These are phyloP conservation scores for Henckelia pumila DNA, from an alignment of 257 asterid species.

Conservation along the genomic window DNA sequence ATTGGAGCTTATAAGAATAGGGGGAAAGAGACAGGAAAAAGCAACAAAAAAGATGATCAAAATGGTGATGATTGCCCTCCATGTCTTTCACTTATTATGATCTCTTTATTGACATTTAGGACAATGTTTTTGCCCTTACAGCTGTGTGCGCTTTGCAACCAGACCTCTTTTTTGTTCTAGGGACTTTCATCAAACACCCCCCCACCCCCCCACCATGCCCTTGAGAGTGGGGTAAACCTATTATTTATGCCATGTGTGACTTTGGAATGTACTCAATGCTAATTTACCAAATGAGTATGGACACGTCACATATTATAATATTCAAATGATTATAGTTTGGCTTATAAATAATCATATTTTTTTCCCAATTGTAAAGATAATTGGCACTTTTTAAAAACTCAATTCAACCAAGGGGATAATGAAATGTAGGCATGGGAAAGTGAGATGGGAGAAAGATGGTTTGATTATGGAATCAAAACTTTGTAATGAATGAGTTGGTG, in stretches of 20 bases:
- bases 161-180: constrained; percentile 22
- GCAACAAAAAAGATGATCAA: constrained; percentile 51
- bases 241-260: constrained; percentile 5
- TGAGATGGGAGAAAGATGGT: too few relatives aligned
- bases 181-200: neutral
- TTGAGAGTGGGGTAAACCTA: constrained; percentile 5
- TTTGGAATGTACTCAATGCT: neutral
- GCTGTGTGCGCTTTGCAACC: constrained; percentile 41
- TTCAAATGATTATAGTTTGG: neutral
- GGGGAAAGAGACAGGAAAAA: constrained; percentile 14
- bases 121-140: constrained; percentile 35
- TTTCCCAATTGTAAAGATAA: too few relatives aligned
- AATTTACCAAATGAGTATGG: too few relatives aligned
- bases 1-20: constrained; percentile 31
- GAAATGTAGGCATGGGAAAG: neutral
- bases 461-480: too few relatives aligned
- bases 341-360: neutral
- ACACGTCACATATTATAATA: too few relatives aligned
- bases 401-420: neutral
- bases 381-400: too few relatives aligned
- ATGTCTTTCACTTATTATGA: constrained; percentile 27
- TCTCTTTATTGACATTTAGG: constrained; percentile 36
- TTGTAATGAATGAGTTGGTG: too few relatives aligned
- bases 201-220: constrained; percentile 13
- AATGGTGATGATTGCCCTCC: constrained; percentile 48